Evolutionary conservation across 2,329 filamentous ascomycete genomes (phyloP).

Genomic region (Fusarium graminum): DNA sequence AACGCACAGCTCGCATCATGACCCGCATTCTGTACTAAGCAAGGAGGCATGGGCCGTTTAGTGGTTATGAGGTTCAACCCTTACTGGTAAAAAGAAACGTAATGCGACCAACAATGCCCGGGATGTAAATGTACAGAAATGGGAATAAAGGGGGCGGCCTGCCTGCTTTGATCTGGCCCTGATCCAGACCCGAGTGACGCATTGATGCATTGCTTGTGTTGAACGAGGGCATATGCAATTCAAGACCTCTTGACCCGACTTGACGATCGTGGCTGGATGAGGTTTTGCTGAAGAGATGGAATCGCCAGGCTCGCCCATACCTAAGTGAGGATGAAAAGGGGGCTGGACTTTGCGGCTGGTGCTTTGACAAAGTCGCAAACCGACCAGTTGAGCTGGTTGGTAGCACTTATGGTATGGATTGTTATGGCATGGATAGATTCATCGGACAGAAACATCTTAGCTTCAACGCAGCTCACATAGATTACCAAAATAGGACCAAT

Average conservation of each 20-base stretch:
- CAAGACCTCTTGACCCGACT: slow-evolving; percentile 21
- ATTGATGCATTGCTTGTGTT: slow-evolving; percentile 39
- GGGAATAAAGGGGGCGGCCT: slow-evolving; percentile 41
- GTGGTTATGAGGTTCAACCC: slow-evolving; percentile 31
- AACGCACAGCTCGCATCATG: slow-evolving; percentile 58
- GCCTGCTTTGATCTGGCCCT: slow-evolving; percentile 28
- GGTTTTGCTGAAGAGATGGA: slow-evolving; percentile 24
- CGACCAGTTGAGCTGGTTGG: slow-evolving; percentile 37
- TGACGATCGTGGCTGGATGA: slow-evolving; percentile 27
- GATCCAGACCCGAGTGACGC: slow-evolving; percentile 35
- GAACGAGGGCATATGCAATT: slow-evolving; percentile 25
- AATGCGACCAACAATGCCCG: slow-evolving; percentile 32
- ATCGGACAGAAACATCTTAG: slow-evolving; percentile 37
- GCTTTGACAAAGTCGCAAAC: slow-evolving; percentile 27
- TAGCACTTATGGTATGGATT: slow-evolving; percentile 40
- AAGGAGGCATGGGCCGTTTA: slow-evolving; percentile 19
- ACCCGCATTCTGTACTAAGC: slow-evolving; percentile 62
- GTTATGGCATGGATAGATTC: slow-evolving; percentile 42
- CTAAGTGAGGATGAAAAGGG: slow-evolving; percentile 36
- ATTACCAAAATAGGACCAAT: slow-evolving; percentile 41
- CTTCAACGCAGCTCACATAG: slow-evolving; percentile 40
- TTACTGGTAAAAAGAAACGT: slow-evolving; percentile 33
- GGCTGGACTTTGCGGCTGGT: slow-evolving; percentile 43
- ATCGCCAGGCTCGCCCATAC: slow-evolving; percentile 23
- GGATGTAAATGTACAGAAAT: slow-evolving; percentile 25